Evolutionary conservation across 768 basidiomycete species (phyloP).

Genomic region (Podaxis sp.): DNA sequence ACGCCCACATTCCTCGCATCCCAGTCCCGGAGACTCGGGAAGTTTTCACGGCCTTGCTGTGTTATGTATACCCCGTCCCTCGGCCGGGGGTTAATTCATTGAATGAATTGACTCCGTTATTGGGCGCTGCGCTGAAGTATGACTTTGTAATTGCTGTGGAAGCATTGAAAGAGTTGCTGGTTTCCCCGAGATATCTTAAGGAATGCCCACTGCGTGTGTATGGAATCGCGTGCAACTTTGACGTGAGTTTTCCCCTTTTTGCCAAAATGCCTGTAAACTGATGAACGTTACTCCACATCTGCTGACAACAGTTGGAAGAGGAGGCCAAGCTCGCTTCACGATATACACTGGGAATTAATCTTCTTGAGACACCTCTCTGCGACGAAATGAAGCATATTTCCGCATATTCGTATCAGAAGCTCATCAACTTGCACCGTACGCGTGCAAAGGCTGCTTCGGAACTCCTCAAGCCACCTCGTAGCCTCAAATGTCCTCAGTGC

Average conservation of each 20-base stretch:
- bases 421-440: slow-evolving; percentile 59
- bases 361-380: slow-evolving; percentile 55
- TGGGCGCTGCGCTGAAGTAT: slow-evolving; percentile 63
- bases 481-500: slow-evolving; percentile 64
- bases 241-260: slow-evolving; percentile 21
- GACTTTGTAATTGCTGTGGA: slow-evolving; percentile 50
- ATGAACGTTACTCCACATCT: neutral
- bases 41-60: slow-evolving; percentile 50
- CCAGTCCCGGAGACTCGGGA: slow-evolving; percentile 52
- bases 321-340: slow-evolving; percentile 63
- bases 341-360: slow-evolving; percentile 51
- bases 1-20: slow-evolving; percentile 43
- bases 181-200: slow-evolving; percentile 50
- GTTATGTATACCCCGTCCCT: slow-evolving; percentile 61
- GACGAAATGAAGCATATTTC: slow-evolving; percentile 67
- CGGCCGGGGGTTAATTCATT: slow-evolving; percentile 52
- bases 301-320: slow-evolving; percentile 41
- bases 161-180: slow-evolving; percentile 48
- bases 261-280: neutral
- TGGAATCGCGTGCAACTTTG: slow-evolving; percentile 66
- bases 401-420: slow-evolving; percentile 64
- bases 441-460: slow-evolving; percentile 51
- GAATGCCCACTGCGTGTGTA: slow-evolving; percentile 65
- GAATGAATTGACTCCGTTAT: slow-evolving; percentile 50
- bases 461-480: slow-evolving; percentile 38